phyloP scores from a whole-genome alignment of 768 basidiomycete species.

The Flagelloscypha sp. region DNA sequence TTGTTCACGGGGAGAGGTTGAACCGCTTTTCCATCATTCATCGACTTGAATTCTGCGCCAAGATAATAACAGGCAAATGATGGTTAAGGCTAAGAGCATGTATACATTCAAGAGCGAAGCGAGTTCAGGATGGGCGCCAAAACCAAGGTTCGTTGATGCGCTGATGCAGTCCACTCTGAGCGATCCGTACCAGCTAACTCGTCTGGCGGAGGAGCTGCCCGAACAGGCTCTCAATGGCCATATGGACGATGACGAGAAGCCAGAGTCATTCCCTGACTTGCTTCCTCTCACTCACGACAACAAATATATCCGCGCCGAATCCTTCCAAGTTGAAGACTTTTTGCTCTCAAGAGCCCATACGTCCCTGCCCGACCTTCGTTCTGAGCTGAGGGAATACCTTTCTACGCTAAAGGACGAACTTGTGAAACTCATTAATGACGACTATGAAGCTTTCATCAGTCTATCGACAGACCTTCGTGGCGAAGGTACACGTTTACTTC shows the following conservation, averaged over 20 bases:
- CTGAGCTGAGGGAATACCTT: constrained; percentile 82
- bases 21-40: too few relatives aligned
- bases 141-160: too few relatives aligned
- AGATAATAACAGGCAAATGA: too few relatives aligned
- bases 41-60: too few relatives aligned
- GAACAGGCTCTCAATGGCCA: constrained; percentile 27
- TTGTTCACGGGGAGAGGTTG: too few relatives aligned
- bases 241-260: constrained; percentile 15
- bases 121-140: too few relatives aligned
- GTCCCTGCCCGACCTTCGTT: constrained; percentile 78
- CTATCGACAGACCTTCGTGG: constrained; percentile 87
- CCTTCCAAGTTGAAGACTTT: constrained; percentile 81
- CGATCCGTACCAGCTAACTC: constrained; percentile 63
- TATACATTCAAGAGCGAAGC: too few relatives aligned
- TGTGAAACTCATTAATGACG: constrained; percentile 92
- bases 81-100: too few relatives aligned
- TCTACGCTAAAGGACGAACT: constrained; percentile 84
- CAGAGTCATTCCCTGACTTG: constrained; percentile 55
- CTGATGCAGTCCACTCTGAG: too few relatives aligned
- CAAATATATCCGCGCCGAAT: constrained; percentile 54
- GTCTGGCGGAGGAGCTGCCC: constrained; percentile 66
- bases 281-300: constrained; percentile 76
- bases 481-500: constrained; percentile 65
- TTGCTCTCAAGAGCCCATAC: constrained; percentile 79
- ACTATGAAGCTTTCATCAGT: constrained; percentile 97